Evolutionary conservation across 2,329 filamentous ascomycete genomes (phyloP).

Genomic region (Penicillium sp.): DNA sequence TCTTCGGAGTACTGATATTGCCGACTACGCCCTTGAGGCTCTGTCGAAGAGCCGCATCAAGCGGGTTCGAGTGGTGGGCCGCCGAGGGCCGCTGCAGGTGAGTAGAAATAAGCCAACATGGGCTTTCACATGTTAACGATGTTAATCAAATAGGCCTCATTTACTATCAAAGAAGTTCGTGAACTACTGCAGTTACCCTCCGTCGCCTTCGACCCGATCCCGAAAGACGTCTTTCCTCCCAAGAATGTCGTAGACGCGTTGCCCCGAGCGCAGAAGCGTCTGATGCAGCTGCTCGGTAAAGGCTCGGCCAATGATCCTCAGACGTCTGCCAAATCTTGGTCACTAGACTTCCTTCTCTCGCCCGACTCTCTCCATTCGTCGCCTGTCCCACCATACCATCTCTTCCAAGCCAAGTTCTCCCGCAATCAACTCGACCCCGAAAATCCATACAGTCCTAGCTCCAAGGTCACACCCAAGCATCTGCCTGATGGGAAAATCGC

Average conservation of each 20-base stretch:
- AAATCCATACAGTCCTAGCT: constrained; percentile 51
- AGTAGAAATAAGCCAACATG: constrained; percentile 17
- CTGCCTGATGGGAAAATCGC: constrained; percentile 50
- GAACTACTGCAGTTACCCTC: constrained; percentile 77
- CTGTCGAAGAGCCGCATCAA: constrained; percentile 71
- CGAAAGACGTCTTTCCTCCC: constrained; percentile 63
- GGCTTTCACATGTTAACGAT: constrained; percentile 4
- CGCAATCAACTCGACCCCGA: constrained; percentile 52
- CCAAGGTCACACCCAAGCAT: constrained; percentile 47
- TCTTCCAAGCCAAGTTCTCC: constrained; percentile 67
- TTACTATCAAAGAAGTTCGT: constrained; percentile 90
- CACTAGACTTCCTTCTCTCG: constrained; percentile 79
- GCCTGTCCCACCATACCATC: constrained; percentile 43
- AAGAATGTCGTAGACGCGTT: constrained; percentile 62
- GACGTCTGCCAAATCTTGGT: constrained; percentile 68
- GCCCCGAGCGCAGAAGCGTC: constrained; percentile 70
- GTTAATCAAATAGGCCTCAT: constrained; percentile 66
- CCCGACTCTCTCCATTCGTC: constrained; percentile 62
- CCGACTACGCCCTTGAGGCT: constrained; percentile 74
- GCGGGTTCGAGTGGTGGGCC: constrained; percentile 80
- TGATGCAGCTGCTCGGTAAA: constrained; percentile 78
- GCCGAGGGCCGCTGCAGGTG: constrained; percentile 84
- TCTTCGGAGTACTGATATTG: constrained; percentile 81
- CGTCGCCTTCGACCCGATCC: constrained; percentile 70
- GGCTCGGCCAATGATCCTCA: constrained; percentile 58